Evolutionary conservation across 129 eudicot species (phyloP).

Genomic region (Deinandra increscens): DNA sequence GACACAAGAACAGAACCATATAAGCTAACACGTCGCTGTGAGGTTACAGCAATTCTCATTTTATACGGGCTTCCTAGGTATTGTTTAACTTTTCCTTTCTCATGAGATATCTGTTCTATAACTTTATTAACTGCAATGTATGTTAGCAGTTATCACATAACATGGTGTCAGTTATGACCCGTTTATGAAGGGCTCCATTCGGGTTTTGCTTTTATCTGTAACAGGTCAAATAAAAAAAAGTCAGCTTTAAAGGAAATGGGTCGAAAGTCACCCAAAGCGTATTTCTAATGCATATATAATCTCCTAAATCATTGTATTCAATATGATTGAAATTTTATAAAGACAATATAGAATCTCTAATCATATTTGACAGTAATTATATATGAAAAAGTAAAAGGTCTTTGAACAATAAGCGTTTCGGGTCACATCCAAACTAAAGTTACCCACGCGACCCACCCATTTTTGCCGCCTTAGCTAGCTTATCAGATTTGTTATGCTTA

Average conservation of each 20-base stretch:
- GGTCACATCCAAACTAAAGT: not conserved
- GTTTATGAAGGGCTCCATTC: not conserved
- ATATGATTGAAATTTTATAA: not conserved
- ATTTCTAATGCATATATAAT: not conserved
- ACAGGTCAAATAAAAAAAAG: not conserved
- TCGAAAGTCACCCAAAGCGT: not conserved
- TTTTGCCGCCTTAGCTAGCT: not conserved
- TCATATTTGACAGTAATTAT: constrained; percentile 2
- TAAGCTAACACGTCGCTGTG: constrained; percentile 75
- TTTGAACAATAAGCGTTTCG: not conserved
- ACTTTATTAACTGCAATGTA: not conserved
- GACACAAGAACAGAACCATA: constrained; percentile 76
- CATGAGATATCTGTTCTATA: not conserved
- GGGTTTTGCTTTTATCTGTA: not conserved
- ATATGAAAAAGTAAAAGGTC: not conserved
- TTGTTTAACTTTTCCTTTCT: not conserved
- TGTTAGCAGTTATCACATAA: not conserved
- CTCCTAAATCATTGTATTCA: not conserved
- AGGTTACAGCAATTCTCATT: constrained; percentile 88
- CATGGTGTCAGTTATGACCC: not conserved
- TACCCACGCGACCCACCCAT: too few species aligned
- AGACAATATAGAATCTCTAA: not conserved
- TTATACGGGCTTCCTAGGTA: constrained; percentile 90
- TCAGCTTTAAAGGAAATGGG: not conserved
- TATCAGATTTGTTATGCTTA: not conserved